Conservation (phyloP, 2,329 filamentous ascomycete genomes). For the Hansfordia pulvinata region DNA sequence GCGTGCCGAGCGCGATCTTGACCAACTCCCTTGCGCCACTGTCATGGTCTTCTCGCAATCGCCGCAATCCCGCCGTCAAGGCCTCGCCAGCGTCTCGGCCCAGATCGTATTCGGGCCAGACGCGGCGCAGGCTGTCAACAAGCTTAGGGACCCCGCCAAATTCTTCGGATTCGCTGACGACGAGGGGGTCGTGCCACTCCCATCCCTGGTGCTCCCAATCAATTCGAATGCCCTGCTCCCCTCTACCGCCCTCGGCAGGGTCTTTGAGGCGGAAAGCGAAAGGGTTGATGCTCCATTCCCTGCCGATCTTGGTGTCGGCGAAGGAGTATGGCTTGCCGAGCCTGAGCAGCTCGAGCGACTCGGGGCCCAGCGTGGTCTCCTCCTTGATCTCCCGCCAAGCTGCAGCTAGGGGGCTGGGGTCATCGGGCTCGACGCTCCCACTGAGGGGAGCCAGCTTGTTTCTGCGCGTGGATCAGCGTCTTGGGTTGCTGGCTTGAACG, state of each 20-base stretch:
- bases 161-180: constrained; percentile 28
- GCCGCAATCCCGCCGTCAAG: constrained; percentile 30
- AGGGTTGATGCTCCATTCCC: constrained; percentile 49
- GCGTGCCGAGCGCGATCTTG: constrained; percentile 31
- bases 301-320: constrained; percentile 32
- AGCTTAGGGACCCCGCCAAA: constrained; percentile 43
- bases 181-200: constrained; percentile 40
- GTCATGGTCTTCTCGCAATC: constrained; percentile 39
- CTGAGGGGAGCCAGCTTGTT: constrained; percentile 48
- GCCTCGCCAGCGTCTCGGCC: constrained; percentile 27
- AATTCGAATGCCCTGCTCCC: constrained; percentile 32
- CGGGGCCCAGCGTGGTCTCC: constrained; percentile 40
- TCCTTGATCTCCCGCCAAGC: constrained; percentile 50
- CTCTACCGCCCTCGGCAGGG: constrained; percentile 18
- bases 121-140: constrained; percentile 40
- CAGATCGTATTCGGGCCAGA: constrained; percentile 43
- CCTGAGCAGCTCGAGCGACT: constrained; percentile 34
- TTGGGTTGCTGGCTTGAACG: too few relatives aligned
- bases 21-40: constrained; percentile 48
- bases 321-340: constrained; percentile 46
- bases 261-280: constrained; percentile 42
- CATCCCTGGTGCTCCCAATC: constrained; percentile 51
- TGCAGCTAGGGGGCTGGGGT: constrained; percentile 36
- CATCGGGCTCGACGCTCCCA: constrained; percentile 41
- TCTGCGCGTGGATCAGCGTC: too few relatives aligned